Evolutionary conservation across 331 rosid genomes (phyloP).

Genomic region (Cydonia oblonga): DNA sequence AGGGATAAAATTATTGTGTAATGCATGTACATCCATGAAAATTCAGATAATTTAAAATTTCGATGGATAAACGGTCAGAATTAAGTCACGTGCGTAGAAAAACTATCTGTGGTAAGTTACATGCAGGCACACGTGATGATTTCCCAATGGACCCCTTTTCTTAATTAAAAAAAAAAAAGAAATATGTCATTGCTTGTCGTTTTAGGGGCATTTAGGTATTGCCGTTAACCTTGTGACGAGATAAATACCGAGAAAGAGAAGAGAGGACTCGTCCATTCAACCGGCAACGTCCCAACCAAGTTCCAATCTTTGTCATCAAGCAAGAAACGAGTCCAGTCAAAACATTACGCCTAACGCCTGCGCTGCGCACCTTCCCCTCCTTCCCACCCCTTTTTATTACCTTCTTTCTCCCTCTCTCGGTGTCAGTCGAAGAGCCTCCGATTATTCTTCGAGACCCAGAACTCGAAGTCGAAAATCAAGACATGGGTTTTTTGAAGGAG

Average conservation of each 20-base stretch:
- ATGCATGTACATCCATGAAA: accelerated
- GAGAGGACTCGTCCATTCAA: constrained; percentile 16
- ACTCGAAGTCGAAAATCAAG: not conserved
- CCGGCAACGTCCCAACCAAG: not conserved
- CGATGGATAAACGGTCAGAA: accelerated
- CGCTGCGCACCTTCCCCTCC: constrained; percentile 33
- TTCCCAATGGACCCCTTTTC: not conserved
- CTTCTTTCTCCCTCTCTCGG: not conserved
- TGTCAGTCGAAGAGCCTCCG: not conserved
- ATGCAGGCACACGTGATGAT: too few relatives aligned
- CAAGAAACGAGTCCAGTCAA: constrained; percentile 21
- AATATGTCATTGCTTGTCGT: not conserved
- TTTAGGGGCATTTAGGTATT: constrained; percentile 36
- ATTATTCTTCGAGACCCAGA: not conserved
- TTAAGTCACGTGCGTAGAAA: accelerated
- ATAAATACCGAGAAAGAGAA: not conserved
- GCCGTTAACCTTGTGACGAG: constrained; percentile 29
- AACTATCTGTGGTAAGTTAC: too few relatives aligned
- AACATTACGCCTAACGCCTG: constrained; percentile 41
- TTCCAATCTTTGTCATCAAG: constrained; percentile 15
- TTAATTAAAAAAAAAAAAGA: too few relatives aligned
- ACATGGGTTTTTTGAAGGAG: constrained; percentile 69
- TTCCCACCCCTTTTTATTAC: not conserved
- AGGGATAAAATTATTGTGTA: not conserved
- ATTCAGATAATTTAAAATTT: accelerated